Percentiles rank a stretch among this genome's conserved stretches.
These are phyloP conservation scores for Omphalotus olearius DNA, from an alignment of 1,284 basidiomycete genomes.

Conservation along the genomic window DNA sequence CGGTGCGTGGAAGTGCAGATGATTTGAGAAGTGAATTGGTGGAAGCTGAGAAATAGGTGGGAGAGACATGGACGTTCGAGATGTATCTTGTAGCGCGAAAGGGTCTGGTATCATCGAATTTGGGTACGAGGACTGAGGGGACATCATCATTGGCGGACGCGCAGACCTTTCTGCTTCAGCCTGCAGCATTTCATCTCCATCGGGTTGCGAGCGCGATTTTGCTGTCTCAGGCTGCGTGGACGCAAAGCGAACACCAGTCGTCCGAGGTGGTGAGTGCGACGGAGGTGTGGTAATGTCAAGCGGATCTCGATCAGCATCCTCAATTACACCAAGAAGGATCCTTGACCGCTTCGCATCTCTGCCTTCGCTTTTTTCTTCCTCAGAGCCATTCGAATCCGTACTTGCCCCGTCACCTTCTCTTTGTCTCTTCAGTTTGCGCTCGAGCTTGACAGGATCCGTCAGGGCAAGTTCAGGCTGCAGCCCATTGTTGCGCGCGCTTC, in stretches of 20 bases:
- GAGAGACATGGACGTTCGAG: too few relatives aligned
- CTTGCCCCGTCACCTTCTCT: conserved; percentile 49
- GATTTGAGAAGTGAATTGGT: too few relatives aligned
- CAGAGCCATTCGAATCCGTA: conserved; percentile 48
- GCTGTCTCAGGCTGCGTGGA: not conserved
- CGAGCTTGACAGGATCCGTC: conserved; percentile 68
- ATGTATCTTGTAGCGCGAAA: too few relatives aligned
- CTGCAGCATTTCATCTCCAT: not conserved
- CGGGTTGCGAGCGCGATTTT: not conserved
- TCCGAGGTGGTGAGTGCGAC: conserved; percentile 28
- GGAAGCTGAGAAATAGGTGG: too few relatives aligned
- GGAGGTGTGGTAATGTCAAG: conserved; percentile 35
- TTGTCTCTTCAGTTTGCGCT: conserved; percentile 68
- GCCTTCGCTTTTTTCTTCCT: conserved; percentile 43
- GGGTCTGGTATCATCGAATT: too few relatives aligned
- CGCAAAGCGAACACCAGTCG: conserved; percentile 12
- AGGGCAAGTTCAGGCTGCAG: conserved; percentile 63
- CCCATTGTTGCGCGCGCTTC: conserved; percentile 72
- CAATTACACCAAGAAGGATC: conserved; percentile 29
- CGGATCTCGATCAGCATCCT: conserved; percentile 37
- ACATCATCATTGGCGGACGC: too few relatives aligned
- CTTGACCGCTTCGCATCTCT: conserved; percentile 55
- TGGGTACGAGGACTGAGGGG: not conserved
- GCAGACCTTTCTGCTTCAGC: too few relatives aligned
- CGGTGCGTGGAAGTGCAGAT: too few relatives aligned